A percentile compares a stretch with the other conserved stretches of the same genome.
phyloP scores from a whole-genome alignment of 1,284 basidiomycete species.

The Ganoderma multipileum region DNA sequence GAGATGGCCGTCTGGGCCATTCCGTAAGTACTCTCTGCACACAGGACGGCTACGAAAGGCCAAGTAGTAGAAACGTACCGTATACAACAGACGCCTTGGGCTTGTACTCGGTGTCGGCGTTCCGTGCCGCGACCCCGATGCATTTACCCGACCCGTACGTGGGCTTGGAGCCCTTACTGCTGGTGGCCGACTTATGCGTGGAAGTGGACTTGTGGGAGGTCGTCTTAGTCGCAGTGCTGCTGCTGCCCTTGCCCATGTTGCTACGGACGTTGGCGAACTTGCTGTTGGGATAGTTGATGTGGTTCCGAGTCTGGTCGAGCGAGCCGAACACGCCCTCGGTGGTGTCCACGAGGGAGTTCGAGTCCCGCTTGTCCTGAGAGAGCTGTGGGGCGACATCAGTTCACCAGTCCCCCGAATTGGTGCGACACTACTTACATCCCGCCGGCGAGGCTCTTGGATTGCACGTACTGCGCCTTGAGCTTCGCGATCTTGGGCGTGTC shows the following conservation, averaged over 20 bases:
- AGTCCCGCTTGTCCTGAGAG: conserved; percentile 66
- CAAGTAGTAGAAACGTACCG: neutral
- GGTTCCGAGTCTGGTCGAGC: conserved; percentile 74
- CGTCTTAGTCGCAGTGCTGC: neutral
- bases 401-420: neutral
- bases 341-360: conserved; percentile 64
- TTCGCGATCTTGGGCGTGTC: conserved; percentile 79
- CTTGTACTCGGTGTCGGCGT: neutral
- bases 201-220: neutral
- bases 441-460: conserved; percentile 68
- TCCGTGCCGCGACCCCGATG: neutral
- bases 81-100: neutral
- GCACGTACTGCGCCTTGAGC: conserved; percentile 82
- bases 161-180: neutral
- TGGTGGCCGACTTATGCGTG: too few species aligned
- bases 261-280: conserved; percentile 73
- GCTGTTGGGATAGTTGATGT: conserved; percentile 68
- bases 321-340: conserved; percentile 53
- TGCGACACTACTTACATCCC: conserved; percentile 59
- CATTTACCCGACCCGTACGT: neutral
- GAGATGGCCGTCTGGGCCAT: neutral
- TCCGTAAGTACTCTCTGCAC: neutral
- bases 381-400: conserved; percentile 46
- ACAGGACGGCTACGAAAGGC: too few species aligned
- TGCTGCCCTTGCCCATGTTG: conserved; percentile 56